Conservation (phyloP, 164 flowering plant genomes). For the Euptelea pleiosperma region DNA sequence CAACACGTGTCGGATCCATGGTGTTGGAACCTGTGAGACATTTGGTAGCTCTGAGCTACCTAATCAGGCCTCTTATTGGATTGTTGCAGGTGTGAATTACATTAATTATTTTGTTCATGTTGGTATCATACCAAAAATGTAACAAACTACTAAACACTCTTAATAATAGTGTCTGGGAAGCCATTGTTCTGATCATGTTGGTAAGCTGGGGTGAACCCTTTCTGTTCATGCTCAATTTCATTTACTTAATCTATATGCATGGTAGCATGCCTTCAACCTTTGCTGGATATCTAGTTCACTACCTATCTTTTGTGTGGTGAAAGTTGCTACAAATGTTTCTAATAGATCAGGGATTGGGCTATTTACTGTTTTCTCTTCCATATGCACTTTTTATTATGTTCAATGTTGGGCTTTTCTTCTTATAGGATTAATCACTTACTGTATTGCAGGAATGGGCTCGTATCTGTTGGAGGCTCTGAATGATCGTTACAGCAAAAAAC, state of each 20-base stretch:
- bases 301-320: conserved; percentile 5
- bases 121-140: too few relatives aligned
- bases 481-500: conserved; percentile 98
- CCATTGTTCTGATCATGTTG: too few relatives aligned
- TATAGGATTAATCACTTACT: background rate
- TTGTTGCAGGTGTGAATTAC: too few relatives aligned
- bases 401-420: background rate
- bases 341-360: background rate
- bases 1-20: too few relatives aligned
- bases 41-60: too few relatives aligned
- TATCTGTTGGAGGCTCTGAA: conserved; percentile 92
- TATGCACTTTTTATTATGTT: background rate
- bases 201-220: too few relatives aligned
- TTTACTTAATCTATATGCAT: background rate
- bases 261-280: background rate
- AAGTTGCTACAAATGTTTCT: background rate
- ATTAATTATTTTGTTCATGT: too few relatives aligned
- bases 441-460: conserved; percentile 90
- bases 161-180: too few relatives aligned
- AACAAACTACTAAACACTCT: too few relatives aligned
- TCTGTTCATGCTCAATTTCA: background rate
- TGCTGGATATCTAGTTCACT: background rate
- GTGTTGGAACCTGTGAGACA: too few relatives aligned
- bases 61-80: too few relatives aligned
- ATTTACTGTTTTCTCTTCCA: too few relatives aligned